Conservation (phyloP, 768 basidiomycete species). For the Candolleomyces aberdarensis region DNA sequence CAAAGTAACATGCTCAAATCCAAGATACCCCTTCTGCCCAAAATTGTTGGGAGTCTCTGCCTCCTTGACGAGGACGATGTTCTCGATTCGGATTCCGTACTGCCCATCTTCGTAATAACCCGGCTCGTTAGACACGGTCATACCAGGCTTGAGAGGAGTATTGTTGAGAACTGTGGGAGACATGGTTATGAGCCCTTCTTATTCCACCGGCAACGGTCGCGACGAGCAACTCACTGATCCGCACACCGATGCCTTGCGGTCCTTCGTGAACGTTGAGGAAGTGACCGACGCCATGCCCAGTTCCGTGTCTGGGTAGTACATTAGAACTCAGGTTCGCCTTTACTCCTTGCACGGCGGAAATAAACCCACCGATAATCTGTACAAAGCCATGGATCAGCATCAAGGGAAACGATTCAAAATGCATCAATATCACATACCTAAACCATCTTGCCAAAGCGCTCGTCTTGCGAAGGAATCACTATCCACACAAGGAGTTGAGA, state of each 20-base stretch:
- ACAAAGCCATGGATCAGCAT: background rate
- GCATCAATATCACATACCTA: slow-evolving; percentile 48
- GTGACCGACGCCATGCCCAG: slow-evolving; percentile 93
- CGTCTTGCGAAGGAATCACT: slow-evolving; percentile 83
- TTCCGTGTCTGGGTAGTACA: slow-evolving; percentile 63
- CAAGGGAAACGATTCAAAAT: background rate
- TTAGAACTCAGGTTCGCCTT: background rate
- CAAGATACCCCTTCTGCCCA: slow-evolving; percentile 79
- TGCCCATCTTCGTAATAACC: slow-evolving; percentile 90
- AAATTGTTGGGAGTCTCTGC: slow-evolving; percentile 74
- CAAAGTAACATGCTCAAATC: slow-evolving; percentile 88
- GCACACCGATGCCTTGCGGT: slow-evolving; percentile 61
- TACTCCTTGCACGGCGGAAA: background rate
- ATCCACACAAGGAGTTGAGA: background rate
- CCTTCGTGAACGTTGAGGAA: slow-evolving; percentile 94
- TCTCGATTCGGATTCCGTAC: slow-evolving; percentile 94
- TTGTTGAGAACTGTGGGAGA: slow-evolving; percentile 55
- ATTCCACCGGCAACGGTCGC: background rate
- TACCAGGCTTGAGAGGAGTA: slow-evolving; percentile 72
- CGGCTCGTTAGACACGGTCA: slow-evolving; percentile 93
- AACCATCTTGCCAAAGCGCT: slow-evolving; percentile 81
- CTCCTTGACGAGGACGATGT: slow-evolving; percentile 73
- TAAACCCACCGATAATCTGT: slow-evolving; percentile 56
- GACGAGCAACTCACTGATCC: slow-evolving; percentile 36
- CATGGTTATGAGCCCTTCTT: background rate